Evolutionary conservation across 768 basidiomycete species (phyloP), one percentile per base, ranked within the genome.

Genomic region (Gloeostereum incarnatum): DNA sequence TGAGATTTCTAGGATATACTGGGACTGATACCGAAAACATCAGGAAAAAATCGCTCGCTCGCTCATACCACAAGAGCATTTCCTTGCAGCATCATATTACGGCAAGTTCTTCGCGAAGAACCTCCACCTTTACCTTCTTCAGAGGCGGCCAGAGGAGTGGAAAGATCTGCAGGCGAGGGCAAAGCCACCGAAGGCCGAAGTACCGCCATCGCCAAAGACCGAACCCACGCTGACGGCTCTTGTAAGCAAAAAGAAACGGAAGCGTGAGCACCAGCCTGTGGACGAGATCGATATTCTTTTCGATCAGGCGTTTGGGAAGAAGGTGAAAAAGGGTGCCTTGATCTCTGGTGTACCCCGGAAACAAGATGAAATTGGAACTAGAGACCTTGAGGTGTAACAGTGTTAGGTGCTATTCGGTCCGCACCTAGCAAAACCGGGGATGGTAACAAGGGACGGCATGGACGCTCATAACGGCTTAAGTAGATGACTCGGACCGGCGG

Each of bases 1-100:
- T 35, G 7, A 44, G 35, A 23, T 22, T n/a, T 20, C 32, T 11
- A 24, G 16, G 41, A 13, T 18, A 7, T 30, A 39, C 23, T 8
- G 45, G 27, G 49, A 25, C 45, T 14, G 32, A 35, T 42, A 26
- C 19, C 22, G 21, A 27, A 38, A n/a, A n/a, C 29, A 20, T 16
- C 46, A 94, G 89, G 92, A 96, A 62, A 94, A 93, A 58, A 88
- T 99, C 38, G 92, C 84, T 2, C 75, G 77, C 11, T 85, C 86
- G 17, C 65, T 97, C 8, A 59, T 89, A 10, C 60, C 73, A 1
- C 71, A 87, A 43, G 82, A 90, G 43, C 72, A 76, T 22, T 66
- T 66, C 13, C 73, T 98, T 10, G 75, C 79, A 0, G 78, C 67
- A 7, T 89, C 87, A 0, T 82, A 73, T 53, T 94, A 81, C 49